phyloP scores from a whole-genome alignment of 768 basidiomycete species.

The Holtermanniella nyarrowii region DNA sequence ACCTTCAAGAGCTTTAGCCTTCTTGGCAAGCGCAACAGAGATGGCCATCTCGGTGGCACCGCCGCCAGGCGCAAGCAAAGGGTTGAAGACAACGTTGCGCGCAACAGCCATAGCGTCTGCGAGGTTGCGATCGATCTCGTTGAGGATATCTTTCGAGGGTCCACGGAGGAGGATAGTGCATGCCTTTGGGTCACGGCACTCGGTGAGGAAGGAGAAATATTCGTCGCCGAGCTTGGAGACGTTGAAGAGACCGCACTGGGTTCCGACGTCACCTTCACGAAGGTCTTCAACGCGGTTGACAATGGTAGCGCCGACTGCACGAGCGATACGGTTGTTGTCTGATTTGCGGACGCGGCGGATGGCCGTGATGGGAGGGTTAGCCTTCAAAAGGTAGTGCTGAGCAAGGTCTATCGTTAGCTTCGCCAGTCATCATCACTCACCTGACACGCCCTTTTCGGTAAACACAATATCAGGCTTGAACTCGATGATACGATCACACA shows the following conservation, averaged over 20 bases:
- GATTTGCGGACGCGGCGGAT: constrained; percentile 96
- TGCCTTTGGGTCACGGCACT: constrained; percentile 81
- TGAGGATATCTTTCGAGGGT: constrained; percentile 94
- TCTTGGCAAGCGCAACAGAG: constrained; percentile 61
- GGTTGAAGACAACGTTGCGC: constrained; percentile 93
- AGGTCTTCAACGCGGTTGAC: constrained; percentile 94
- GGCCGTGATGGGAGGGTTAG: constrained; percentile 64
- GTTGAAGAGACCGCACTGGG: constrained; percentile 88
- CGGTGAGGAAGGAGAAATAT: constrained; percentile 97
- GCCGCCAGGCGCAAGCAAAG: constrained; percentile 82
- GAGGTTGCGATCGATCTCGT: constrained; percentile 95
- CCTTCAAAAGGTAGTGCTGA: constrained; percentile 76
- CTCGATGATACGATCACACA: constrained; percentile 75
- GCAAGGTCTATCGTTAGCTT: constrained; percentile 59
- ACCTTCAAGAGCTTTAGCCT: constrained; percentile 69
- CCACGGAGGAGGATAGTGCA: constrained; percentile 97
- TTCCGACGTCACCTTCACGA: constrained; percentile 82
- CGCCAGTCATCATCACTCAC: constrained; percentile 46
- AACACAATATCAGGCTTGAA: constrained; percentile 92
- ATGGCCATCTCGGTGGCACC: constrained; percentile 99
- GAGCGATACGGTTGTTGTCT: constrained; percentile 96
- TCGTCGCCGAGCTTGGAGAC: constrained; percentile 97
- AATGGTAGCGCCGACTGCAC: constrained; percentile 90
- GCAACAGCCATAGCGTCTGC: constrained; percentile 97
- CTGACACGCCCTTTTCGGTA: constrained; percentile 96